Base-by-base conservation (phyloP, 2,329 filamentous ascomycete species). In the Fusarium sp. region DNA sequence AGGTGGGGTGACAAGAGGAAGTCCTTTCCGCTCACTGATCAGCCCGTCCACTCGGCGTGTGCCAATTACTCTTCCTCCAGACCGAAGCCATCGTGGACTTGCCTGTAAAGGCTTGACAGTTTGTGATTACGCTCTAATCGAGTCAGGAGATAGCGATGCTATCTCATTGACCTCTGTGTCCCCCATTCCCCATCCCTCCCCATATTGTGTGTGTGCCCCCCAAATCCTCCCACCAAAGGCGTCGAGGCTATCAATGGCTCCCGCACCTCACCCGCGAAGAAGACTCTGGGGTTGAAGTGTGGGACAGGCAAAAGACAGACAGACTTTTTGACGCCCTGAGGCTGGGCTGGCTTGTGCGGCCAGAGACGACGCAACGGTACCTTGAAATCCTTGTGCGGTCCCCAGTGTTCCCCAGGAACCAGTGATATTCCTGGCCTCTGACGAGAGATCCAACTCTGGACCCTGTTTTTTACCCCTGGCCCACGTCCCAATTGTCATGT, bases 231-330 rank as follows among this genome's bases (percentile, higher is more conserved):
- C 75, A 72, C 69, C 61, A 57, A 48, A 48, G 43, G 18, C 59
- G 56, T 69, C 63, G 56, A 77, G 65, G 33, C 73, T 69, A 77
- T 68, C 71, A 41, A 73, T 75, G 56, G 73, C 67, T 65, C 75
- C 75, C 71, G 73, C 66, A 68, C 75, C 71, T 71, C 66, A 68
- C 52, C 59, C 71, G 65, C 64, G 64, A 64, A 50, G 61, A 64
- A 69, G 65, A 77, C 56, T 73, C 75, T 65, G 75, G 75, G 75
- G 75, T 74, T 67, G 64, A 65, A 57, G 61, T 59, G 72, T 72
- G 74, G 75, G 74, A 73, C 65, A 54, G 52, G 69, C 31, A 37
- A 52, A 67, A 39, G 14, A 35, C 13, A 43, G 39, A 43, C 39
- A 43, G 62, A 41, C 67, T 39, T 27, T 57, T 31, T 57, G 29